Base-by-base conservation (phyloP, 345 rosid species). In the Lumnitzera littorea region DNA sequence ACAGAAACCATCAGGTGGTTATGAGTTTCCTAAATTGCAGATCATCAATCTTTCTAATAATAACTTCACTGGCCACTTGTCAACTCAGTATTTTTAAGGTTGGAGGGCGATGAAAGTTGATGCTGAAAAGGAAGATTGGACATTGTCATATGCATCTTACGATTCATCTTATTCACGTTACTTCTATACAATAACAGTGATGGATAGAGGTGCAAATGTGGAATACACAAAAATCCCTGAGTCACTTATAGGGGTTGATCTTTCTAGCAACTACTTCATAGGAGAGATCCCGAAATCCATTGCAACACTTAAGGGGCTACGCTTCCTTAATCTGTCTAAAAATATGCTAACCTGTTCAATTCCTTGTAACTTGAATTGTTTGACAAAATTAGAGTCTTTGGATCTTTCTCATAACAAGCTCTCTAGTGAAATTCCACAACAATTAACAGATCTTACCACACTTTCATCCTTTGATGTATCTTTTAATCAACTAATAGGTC, bases 21-120 rank as follows among this genome's bases (percentile, higher is more conserved):
- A 14, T 46, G 31, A 3, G 1, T 72, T 76, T 50, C 66, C 41
- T 0, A 43, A 51, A 8, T 11, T 70, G 23, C 62, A 7, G 9
- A 62, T 69, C 15, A 51, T 73, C 29, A 65, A 76, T 8, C 52
- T 61, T 48, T 67, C 68, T 11, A 2, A 11, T 7, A 70, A 73
- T 16, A 47, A 27, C 8, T 66, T 72, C 2, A 1, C 13, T 13
- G 72, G 77, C 25, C 4, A 41, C 14, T 25, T 72, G 11, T 71
- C 70, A 2, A 16, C 63, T 5, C 29, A 60, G 1, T 46, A 62
- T 53, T 69, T 76, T 17, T 20, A 54, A 0, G 24, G 36, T 50
- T 72, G 67, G 77, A 60, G 51, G 31, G 66, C 72, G 47, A 72
- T 72, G 69, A 53, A 60, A 76, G 56, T n/a, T 11, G 11, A 2